phyloP scores from a whole-genome alignment of 805 yeast species.

The Candida multigemmis region DNA sequence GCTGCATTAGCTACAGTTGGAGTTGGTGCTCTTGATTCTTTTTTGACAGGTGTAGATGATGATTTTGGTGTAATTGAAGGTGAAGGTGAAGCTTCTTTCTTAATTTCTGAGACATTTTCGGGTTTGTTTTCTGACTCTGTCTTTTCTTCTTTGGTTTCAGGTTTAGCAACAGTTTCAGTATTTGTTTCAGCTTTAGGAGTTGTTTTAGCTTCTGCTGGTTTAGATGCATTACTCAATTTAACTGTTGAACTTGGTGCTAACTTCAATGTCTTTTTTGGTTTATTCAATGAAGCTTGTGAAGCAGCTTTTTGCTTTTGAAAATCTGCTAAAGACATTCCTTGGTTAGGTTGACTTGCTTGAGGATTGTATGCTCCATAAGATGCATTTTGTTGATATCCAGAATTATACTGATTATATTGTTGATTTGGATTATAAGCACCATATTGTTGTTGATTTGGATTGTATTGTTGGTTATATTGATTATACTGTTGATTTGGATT shows the following conservation, averaged over 20 bases:
- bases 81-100: conserved; percentile 4
- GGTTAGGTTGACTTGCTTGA: conserved; percentile 13
- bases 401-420: conserved; percentile 10
- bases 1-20: conserved; percentile 14
- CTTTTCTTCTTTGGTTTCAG: conserved; percentile 8
- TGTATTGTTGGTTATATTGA: conserved; percentile 15
- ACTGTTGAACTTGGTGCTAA: conserved; percentile 58
- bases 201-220: conserved; percentile 11
- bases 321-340: conserved; percentile 68
- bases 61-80: conserved; percentile 6
- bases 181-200: conserved; percentile 7
- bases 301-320: conserved; percentile 61
- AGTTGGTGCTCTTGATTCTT: conserved; percentile 9
- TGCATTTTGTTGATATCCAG: conserved; percentile 10
- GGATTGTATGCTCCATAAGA: conserved; percentile 5
- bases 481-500: conserved; percentile 6
- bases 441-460: conserved; percentile 7
- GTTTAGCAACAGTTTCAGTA: conserved; percentile 7
- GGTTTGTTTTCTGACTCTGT: conserved; percentile 12
- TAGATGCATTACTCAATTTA: conserved; percentile 48
- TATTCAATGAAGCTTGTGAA: conserved; percentile 29
- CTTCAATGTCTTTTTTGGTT: conserved; percentile 62
- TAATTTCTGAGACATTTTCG: conserved; percentile 7
- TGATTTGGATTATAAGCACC: conserved; percentile 10
- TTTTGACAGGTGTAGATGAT: conserved; percentile 7